Percentiles rank a stretch among this genome's conserved stretches.
Evolutionary conservation across 192 early-diverging fungal genomes (phyloP).

Genomic region (Oehlia diaphana): DNA sequence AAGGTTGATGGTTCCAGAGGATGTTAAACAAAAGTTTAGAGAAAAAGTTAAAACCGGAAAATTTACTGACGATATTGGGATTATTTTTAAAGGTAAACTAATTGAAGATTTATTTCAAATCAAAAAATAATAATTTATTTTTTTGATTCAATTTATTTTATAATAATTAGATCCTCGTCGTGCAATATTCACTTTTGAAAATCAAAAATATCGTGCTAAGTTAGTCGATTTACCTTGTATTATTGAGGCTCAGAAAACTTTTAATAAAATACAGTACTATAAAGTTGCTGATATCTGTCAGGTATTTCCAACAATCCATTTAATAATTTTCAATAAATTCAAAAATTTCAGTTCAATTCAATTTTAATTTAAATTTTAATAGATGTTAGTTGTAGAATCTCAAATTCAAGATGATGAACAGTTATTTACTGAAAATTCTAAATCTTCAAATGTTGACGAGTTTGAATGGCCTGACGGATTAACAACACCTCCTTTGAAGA

Average conservation of each 20-base stretch:
- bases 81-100: slow-evolving; percentile 40
- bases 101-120: background rate
- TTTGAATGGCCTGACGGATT: slow-evolving; percentile 80
- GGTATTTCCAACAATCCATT: slow-evolving; percentile 42
- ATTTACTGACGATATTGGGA: slow-evolving; percentile 16
- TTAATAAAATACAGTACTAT: slow-evolving; percentile 83
- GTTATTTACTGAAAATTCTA: slow-evolving; percentile 6
- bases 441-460: slow-evolving; percentile 43
- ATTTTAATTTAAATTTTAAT: too few species aligned
- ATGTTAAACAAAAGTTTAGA: slow-evolving; percentile 46
- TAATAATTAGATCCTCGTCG: slow-evolving; percentile 50
- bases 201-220: slow-evolving; percentile 55
- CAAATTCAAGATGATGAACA: slow-evolving; percentile 21
- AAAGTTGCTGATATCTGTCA: slow-evolving; percentile 86
- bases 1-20: slow-evolving; percentile 59
- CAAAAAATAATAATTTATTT: background rate
- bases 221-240: slow-evolving; percentile 85
- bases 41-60: slow-evolving; percentile 33
- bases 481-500: slow-evolving; percentile 70
- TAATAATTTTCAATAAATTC: background rate
- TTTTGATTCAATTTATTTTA: background rate
- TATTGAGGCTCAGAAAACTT: slow-evolving; percentile 83
- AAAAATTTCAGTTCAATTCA: background rate
- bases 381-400: slow-evolving; percentile 60
- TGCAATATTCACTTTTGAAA: slow-evolving; percentile 59